Base-by-base conservation (phyloP, 1,139 yeast species). In the Geotrichum histeridarum region DNA sequence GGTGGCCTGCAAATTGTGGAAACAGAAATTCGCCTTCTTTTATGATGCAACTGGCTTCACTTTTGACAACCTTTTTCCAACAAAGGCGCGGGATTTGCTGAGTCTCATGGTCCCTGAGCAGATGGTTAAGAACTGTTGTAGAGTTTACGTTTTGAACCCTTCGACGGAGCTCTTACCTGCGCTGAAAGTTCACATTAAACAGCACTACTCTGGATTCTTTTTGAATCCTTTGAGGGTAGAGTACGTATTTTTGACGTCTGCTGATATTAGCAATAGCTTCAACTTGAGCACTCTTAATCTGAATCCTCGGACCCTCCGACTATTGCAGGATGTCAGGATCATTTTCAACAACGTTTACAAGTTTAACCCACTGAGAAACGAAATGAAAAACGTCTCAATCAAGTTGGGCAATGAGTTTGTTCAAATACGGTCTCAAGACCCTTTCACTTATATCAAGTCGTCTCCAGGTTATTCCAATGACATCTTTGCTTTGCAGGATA, bases 1-100 rank as follows among this genome's bases (percentile, higher is more conserved):
- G 62, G 77, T 83, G 9, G 80, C 86, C 15, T 78, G 84, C 55
- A 86, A 84, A 64, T 77, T 86, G 50, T 87, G 95, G 95, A 82
- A 83, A 22, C 77, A 80, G 48, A 81, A 80, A 58, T 88, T 78
- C 64, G 79, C 81, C 58, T 58, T 84, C 56, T 78, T 88, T 6
- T 66, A 82, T 59, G 96, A 89, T 67, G 81, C 86, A 59, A 85
- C 95, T 0, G 84, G 83, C 18, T 82, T 77, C 63, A 69, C 73
- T 14, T 67, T 70, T 1, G 66, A 69, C 18, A 67, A 70, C 11
- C 59, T 67, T 8, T 65, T 75, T 50, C 76, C 76, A 33, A 38
- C 54, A 12, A 53, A 60, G 14, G 63, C 63, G 0, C 55, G 60
- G n/a, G 36, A 57, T 4, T 53, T 61, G 6, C 49, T 62, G 9